A percentile compares a stretch with the other conserved stretches of the same genome.
These are phyloP conservation scores for Flagelloscypha sp. DNA, from an alignment of 768 basidiomycete species.

Conservation along the genomic window DNA sequence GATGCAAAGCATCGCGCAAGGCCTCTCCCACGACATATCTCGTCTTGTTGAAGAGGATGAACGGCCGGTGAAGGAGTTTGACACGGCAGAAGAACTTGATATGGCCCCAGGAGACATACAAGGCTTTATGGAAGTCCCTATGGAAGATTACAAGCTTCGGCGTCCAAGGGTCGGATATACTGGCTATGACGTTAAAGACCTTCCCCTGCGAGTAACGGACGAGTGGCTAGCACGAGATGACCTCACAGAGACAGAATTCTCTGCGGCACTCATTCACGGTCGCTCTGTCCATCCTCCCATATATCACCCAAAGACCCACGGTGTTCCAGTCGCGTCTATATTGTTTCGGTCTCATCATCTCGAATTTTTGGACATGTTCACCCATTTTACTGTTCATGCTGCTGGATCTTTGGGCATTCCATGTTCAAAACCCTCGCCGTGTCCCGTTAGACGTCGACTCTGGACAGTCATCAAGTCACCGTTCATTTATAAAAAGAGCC, in stretches of 20 bases:
- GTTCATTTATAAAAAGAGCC: slow-evolving; percentile 87
- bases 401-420: slow-evolving; percentile 84
- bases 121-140: too few species aligned
- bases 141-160: neutral
- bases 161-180: slow-evolving; percentile 3
- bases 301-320: slow-evolving; percentile 53
- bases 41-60: too few species aligned
- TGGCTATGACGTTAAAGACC: slow-evolving; percentile 9
- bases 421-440: slow-evolving; percentile 47
- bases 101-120: too few species aligned
- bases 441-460: slow-evolving; percentile 69
- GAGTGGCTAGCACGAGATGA: too few species aligned
- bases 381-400: slow-evolving; percentile 76
- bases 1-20: too few species aligned
- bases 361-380: slow-evolving; percentile 64
- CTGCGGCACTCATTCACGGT: slow-evolving; percentile 54
- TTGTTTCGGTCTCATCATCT: slow-evolving; percentile 76
- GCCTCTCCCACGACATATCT: too few species aligned
- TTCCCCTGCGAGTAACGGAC: too few species aligned
- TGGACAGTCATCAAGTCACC: slow-evolving; percentile 85
- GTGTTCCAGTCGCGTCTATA: slow-evolving; percentile 70
- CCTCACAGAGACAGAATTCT: slow-evolving; percentile 33
- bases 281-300: slow-evolving; percentile 47
- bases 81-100: too few species aligned
- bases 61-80: too few species aligned